Percentiles rank a stretch among this genome's conserved stretches.
These are phyloP conservation scores for Rubia yunnanensis DNA, from an alignment of 257 asterid genomes.

Conservation along the genomic window DNA sequence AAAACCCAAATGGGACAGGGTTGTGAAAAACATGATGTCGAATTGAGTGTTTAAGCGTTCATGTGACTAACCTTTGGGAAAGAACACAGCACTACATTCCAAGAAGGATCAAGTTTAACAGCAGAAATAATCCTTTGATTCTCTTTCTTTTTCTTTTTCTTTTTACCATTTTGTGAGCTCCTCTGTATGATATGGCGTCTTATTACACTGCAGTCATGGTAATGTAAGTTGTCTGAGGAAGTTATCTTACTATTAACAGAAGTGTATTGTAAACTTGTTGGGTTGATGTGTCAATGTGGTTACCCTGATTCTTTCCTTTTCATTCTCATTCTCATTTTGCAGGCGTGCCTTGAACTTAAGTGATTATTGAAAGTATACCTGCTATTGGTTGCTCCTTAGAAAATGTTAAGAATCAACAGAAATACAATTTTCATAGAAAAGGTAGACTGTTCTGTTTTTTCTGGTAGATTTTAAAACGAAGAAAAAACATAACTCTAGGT, in stretches of 20 bases:
- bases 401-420: neutral
- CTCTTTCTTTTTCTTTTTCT: neutral
- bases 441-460: neutral
- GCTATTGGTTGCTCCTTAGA: neutral
- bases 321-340: neutral
- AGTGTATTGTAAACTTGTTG: neutral
- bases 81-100: neutral
- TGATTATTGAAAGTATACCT: neutral
- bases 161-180: neutral
- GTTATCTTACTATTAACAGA: neutral
- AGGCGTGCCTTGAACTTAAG: neutral
- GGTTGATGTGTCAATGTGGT: neutral
- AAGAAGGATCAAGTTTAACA: neutral
- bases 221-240: neutral
- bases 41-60: neutral
- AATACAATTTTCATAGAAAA: neutral
- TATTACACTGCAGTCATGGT: neutral
- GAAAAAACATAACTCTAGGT: neutral
- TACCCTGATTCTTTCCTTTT: neutral
- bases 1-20: neutral
- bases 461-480: neutral
- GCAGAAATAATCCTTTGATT: neutral
- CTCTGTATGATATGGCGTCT: neutral
- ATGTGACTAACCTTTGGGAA: slow-evolving; percentile 5
- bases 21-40: neutral